Base-by-base conservation (phyloP, 164 flowering plant species). In the Liquidambar formosana region DNA sequence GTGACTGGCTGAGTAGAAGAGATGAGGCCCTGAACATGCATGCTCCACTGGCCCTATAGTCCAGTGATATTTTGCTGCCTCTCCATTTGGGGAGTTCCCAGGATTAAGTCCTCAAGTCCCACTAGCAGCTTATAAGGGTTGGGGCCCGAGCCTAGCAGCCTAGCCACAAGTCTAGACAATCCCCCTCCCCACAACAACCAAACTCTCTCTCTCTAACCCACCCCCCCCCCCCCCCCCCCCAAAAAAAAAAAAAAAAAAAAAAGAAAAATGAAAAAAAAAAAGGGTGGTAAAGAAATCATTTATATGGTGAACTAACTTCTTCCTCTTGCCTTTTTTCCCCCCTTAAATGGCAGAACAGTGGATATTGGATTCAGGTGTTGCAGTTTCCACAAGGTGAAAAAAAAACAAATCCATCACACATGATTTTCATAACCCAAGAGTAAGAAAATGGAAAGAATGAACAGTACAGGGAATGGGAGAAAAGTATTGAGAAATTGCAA, bases 391-490 rank as follows among this genome's bases (percentile, higher is more conserved):
- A 18, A 41, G 26, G 47, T 21, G 41, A 15, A 18, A 19, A 28
- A 56, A 23, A 33, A 10, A n/a, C 23, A 60, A 25, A 60, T 60
- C 63, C 14, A 26, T 33, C 16, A 27, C 60, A 13, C 38, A 25
- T 57, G 21, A 14, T 59, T 28, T 51, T 59, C 51, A 27, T 66
- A 25, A 57, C 41, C 25, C 64, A 16, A 44, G 10, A 18, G 48
- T n/a, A 49, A 22, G 23, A 57, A 54, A 56, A 26, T 64, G 23
- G 38, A 28, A 51, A 51, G 49, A 41, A 19, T 41, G n/a, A 64
- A 45, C n/a, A 52, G 68, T 53, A 53, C 33, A 66, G 10, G n/a
- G 28, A 5, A 41, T 53, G 68, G 68, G 11, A 54, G 27, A 53
- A 53, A 54, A 66, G 49, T 33, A 65, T 10, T 21, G 23, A 53